These are phyloP conservation scores for Cutaneotrichosporon curvatum DNA, from an alignment of 1,284 basidiomycete genomes.

Conservation along the genomic window DNA sequence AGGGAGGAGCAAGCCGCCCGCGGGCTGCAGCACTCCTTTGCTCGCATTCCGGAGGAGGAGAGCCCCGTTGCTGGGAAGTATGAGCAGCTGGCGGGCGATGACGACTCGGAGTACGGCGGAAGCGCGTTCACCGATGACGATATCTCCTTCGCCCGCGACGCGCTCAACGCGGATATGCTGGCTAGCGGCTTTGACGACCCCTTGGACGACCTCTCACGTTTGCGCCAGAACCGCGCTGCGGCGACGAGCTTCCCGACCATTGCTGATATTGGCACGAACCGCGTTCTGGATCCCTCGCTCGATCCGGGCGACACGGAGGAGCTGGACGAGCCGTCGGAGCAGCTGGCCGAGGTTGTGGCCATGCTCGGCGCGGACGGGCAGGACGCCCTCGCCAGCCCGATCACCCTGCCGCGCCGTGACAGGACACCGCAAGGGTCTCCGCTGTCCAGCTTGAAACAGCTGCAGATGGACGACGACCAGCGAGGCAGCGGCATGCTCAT, in stretches of 20 bases:
- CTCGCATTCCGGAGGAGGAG: no score
- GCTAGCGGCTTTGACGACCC: not conserved
- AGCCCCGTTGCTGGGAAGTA: no score
- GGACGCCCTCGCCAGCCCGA: not conserved
- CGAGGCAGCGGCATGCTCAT: constrained; percentile 43
- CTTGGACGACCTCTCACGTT: constrained; percentile 1
- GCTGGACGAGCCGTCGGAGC: not conserved
- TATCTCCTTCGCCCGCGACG: no score
- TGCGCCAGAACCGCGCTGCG: not conserved
- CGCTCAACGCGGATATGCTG: no score
- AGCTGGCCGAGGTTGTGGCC: constrained; percentile 3
- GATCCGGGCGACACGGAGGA: not conserved
- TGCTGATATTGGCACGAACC: constrained; percentile 3
- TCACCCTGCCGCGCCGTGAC: not conserved
- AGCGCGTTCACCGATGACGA: no score
- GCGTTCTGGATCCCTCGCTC: not conserved
- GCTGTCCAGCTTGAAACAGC: not conserved
- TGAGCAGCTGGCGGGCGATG: no score
- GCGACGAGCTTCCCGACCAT: not conserved
- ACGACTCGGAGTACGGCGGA: not conserved
- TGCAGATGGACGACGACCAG: constrained; percentile 22
- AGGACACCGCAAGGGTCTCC: not conserved
- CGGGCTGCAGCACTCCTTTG: no score
- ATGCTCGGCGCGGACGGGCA: constrained; percentile 1
- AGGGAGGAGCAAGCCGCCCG: constrained; percentile 32